Conservation (phyloP, 768 basidiomycete species). For the Rickenella mellea region DNA sequence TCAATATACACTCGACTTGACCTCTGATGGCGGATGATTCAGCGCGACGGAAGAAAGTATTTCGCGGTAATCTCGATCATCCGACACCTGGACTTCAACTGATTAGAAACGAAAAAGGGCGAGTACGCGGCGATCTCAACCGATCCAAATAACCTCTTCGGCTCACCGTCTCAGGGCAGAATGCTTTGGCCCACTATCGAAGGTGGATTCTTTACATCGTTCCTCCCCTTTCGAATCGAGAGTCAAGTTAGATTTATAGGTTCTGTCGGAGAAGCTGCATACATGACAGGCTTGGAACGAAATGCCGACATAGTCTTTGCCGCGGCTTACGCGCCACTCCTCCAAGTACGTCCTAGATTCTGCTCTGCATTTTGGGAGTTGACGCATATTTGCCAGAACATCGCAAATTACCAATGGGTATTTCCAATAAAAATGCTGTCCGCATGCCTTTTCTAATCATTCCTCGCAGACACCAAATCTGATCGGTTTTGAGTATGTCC, state of each 20-base stretch:
- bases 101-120: constrained; percentile 24
- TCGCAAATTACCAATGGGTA: constrained; percentile 48
- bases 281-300: constrained; percentile 58
- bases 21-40: constrained; percentile 1
- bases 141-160: constrained; percentile 39
- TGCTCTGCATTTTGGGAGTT: not conserved
- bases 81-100: not conserved
- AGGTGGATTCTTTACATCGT: constrained; percentile 20
- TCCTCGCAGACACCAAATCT: constrained; percentile 44
- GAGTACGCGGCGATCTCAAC: constrained; percentile 57
- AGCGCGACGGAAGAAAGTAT: constrained; percentile 53
- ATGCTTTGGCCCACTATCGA: constrained; percentile 47
- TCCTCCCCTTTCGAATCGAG: not conserved
- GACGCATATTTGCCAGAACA: constrained; percentile 28
- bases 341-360: constrained; percentile 25
- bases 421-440: constrained; percentile 7
- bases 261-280: constrained; percentile 50
- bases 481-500: constrained; percentile 44
- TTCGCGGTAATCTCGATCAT: constrained; percentile 35
- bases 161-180: constrained; percentile 33
- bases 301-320: constrained; percentile 56
- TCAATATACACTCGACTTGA: not conserved
- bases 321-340: constrained; percentile 52
- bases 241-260: constrained; percentile 20
- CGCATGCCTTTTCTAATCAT: constrained; percentile 4